A percentile compares a stretch with the other conserved stretches of the same genome.
phyloP scores from a whole-genome alignment of 495 filamentous ascomycete species.

The Bacidia gigantensis region DNA sequence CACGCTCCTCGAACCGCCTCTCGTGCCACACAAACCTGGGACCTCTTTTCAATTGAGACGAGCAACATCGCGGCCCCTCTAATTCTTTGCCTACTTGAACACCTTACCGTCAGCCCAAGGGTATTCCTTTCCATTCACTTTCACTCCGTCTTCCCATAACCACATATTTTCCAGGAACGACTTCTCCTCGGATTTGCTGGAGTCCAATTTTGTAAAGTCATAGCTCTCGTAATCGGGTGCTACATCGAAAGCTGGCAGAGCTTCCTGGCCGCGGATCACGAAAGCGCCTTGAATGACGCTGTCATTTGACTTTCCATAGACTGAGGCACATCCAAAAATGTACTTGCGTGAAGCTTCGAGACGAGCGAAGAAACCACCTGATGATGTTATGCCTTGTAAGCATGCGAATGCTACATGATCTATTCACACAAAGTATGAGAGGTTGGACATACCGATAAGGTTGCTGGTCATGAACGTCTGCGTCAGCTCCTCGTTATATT shows the following conservation, averaged over 20 bases:
- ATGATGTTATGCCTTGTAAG: background rate
- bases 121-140: conserved; percentile 68
- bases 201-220: conserved; percentile 89
- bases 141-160: conserved; percentile 73
- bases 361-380: conserved; percentile 89
- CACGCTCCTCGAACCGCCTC: background rate
- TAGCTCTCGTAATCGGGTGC: conserved; percentile 97
- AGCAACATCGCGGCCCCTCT: background rate
- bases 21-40: background rate
- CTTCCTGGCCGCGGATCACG: conserved; percentile 83
- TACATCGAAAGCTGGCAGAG: conserved; percentile 78
- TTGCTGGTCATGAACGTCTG: conserved; percentile 97
- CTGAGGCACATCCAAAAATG: conserved; percentile 83
- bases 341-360: conserved; percentile 97
- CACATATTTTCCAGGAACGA: conserved; percentile 78
- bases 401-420: background rate
- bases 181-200: conserved; percentile 63
- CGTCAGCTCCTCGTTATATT: conserved; percentile 96
- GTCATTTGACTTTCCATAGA: conserved; percentile 77
- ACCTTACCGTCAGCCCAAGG: conserved; percentile 80
- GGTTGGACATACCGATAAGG: conserved; percentile 52
- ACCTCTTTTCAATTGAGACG: background rate
- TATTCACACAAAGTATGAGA: background rate
- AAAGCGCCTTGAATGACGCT: conserved; percentile 84
- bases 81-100: conserved; percentile 66